These are phyloP conservation scores for Rosa hybrid DNA, from an alignment of 331 rosid genomes.

Conservation along the genomic window DNA sequence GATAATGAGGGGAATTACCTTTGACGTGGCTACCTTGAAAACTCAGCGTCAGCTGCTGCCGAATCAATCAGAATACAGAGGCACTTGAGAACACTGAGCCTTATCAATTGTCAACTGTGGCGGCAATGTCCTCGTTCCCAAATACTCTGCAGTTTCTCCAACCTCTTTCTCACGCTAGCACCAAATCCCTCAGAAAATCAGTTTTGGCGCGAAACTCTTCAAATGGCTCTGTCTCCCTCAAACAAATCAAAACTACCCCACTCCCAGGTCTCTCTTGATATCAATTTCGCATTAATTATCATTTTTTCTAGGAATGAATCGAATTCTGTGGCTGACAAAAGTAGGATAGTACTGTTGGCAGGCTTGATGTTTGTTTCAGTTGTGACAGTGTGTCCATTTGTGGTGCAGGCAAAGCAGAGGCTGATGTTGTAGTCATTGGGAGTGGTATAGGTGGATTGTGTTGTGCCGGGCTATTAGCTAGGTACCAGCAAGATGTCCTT, in stretches of 20 bases:
- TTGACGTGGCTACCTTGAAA: no score
- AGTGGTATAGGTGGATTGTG: conserved; percentile 90
- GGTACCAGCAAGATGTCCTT: conserved; percentile 76
- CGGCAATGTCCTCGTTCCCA: conserved; percentile 9
- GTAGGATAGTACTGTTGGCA: not conserved
- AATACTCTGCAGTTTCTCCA: conserved; percentile 2
- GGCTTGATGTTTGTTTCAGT: no score
- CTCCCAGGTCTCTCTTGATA: conserved; percentile 21
- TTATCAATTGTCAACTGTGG: not conserved
- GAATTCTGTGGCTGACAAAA: not conserved
- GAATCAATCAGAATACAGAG: no score
- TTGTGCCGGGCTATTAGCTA: conserved; percentile 76
- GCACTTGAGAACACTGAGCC: no score
- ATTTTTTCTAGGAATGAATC: not conserved
- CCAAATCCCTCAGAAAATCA: conserved; percentile 10
- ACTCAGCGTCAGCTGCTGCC: no score
- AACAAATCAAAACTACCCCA: conserved; percentile 18
- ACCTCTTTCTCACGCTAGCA: conserved; percentile 9
- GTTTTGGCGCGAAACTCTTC: conserved; percentile 29
- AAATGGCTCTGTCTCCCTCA: conserved; percentile 13
- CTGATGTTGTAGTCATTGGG: conserved; percentile 83
- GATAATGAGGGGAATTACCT: not conserved
- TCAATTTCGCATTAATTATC: not conserved
- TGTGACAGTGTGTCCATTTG: no score
- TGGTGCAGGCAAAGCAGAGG: conserved; percentile 53